phyloP scores from a whole-genome alignment of 176 grass and related monocot genomes.

The Bonia amplexicaulis region DNA sequence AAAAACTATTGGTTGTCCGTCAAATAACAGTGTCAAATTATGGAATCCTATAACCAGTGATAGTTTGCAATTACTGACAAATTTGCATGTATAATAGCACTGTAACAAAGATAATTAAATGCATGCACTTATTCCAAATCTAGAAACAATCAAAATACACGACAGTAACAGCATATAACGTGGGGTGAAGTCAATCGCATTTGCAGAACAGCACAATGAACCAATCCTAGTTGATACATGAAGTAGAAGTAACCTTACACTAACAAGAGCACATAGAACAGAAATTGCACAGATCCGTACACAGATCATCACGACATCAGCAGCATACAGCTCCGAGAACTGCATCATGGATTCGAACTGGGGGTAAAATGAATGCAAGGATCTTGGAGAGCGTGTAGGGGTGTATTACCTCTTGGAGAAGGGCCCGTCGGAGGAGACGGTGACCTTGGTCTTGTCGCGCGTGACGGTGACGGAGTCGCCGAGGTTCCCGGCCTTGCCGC shows the following conservation, averaged over 20 bases:
- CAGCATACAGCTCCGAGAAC: neutral
- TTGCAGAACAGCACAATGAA: neutral
- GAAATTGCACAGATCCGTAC: neutral
- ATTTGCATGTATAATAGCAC: neutral
- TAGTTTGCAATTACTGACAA: too few relatives aligned
- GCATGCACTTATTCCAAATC: neutral
- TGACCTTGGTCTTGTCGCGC: slow-evolving; percentile 79
- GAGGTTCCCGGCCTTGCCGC: slow-evolving; percentile 82
- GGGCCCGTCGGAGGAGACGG: slow-evolving; percentile 68
- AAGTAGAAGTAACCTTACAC: neutral
- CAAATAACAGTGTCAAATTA: neutral
- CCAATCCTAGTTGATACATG: neutral
- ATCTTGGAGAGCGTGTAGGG: neutral
- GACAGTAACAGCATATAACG: neutral
- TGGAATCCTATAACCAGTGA: neutral
- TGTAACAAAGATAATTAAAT: neutral
- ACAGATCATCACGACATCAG: neutral
- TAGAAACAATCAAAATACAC: neutral
- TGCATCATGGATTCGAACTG: neutral
- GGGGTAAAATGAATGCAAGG: neutral
- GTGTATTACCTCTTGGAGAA: slow-evolving; percentile 79
- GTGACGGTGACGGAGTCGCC: slow-evolving; percentile 67
- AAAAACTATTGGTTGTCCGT: neutral
- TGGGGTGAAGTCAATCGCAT: neutral
- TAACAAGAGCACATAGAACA: neutral